Percentiles rank a stretch among this genome's conserved stretches.
Evolutionary conservation across 768 basidiomycete species (phyloP).

Genomic region (Suillus subaureus): DNA sequence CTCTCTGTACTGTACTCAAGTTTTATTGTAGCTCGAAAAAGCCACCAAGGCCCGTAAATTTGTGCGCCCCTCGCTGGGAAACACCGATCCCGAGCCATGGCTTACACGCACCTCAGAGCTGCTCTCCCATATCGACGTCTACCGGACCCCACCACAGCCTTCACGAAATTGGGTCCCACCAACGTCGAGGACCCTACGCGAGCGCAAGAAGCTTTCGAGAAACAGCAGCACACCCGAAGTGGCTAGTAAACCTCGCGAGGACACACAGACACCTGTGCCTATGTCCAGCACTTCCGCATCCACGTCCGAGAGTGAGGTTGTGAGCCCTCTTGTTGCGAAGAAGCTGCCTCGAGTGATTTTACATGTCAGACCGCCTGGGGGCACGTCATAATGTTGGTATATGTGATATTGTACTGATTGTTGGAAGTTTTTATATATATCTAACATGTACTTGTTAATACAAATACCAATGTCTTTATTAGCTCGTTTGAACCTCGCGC

Average conservation of each 20-base stretch:
- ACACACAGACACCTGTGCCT: conserved; percentile 9
- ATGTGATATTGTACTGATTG: not conserved
- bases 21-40: conserved; percentile 56
- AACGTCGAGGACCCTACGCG: conserved; percentile 52
- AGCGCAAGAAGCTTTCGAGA: conserved; percentile 39
- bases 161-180: conserved; percentile 28
- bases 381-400: conserved; percentile 8
- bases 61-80: conserved; percentile 38
- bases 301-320: not conserved
- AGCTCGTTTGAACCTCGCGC: not conserved
- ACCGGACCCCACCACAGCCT: conserved; percentile 9
- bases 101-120: conserved; percentile 50
- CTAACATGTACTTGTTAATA: not conserved
- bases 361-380: conserved; percentile 48
- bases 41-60: conserved; percentile 62
- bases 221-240: conserved; percentile 13
- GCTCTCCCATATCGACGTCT: conserved; percentile 18
- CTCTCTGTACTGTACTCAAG: not conserved
- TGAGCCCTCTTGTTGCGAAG: conserved; percentile 28
- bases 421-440: not conserved
- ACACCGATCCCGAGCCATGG: conserved; percentile 50
- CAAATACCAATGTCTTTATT: not conserved
- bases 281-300: not conserved
- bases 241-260: conserved; percentile 19
- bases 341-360: conserved; percentile 58